phyloP scores from a whole-genome alignment of 805 yeast genomes.

The Barnettozyma californica region DNA sequence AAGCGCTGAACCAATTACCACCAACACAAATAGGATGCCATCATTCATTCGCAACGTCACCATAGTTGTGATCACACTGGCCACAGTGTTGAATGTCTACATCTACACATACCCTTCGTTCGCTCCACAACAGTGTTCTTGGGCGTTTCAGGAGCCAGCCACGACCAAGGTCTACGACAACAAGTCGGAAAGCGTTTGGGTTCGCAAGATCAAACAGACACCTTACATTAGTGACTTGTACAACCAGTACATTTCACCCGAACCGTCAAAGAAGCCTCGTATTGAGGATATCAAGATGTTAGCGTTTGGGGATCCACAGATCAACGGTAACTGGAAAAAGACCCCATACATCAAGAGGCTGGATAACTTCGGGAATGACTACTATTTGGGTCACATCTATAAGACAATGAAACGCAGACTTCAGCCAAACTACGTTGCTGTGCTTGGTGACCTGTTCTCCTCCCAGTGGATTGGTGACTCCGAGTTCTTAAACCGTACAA shows the following conservation, averaged over 20 bases:
- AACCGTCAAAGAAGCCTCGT: slow-evolving; percentile 6
- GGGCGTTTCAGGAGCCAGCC: slow-evolving; percentile 36
- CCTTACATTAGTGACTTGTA: slow-evolving; percentile 22
- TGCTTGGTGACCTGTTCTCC: slow-evolving; percentile 88
- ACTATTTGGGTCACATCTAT: slow-evolving; percentile 81
- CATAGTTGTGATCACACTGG: slow-evolving; percentile 23
- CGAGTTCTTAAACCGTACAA: slow-evolving; percentile 78
- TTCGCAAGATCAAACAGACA: slow-evolving; percentile 9
- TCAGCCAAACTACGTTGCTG: slow-evolving; percentile 75
- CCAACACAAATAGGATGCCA: neutral
- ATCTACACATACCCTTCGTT: slow-evolving; percentile 75
- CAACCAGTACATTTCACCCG: slow-evolving; percentile 26
- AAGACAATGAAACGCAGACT: slow-evolving; percentile 55
- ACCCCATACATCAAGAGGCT: slow-evolving; percentile 69
- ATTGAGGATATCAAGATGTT: slow-evolving; percentile 55
- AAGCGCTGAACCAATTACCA: too few relatives aligned
- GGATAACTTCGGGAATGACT: slow-evolving; percentile 88
- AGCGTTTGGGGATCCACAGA: slow-evolving; percentile 96
- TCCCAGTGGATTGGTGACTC: slow-evolving; percentile 92
- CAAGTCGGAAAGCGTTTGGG: slow-evolving; percentile 4
- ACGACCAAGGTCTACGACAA: too few relatives aligned
- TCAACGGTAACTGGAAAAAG: slow-evolving; percentile 76
- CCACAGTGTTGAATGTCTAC: slow-evolving; percentile 52
- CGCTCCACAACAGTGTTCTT: slow-evolving; percentile 48
- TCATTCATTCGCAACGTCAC: slow-evolving; percentile 22